Evolutionary conservation across 1,284 basidiomycete species (phyloP).

Genomic region (Ceratobasidium sp.): DNA sequence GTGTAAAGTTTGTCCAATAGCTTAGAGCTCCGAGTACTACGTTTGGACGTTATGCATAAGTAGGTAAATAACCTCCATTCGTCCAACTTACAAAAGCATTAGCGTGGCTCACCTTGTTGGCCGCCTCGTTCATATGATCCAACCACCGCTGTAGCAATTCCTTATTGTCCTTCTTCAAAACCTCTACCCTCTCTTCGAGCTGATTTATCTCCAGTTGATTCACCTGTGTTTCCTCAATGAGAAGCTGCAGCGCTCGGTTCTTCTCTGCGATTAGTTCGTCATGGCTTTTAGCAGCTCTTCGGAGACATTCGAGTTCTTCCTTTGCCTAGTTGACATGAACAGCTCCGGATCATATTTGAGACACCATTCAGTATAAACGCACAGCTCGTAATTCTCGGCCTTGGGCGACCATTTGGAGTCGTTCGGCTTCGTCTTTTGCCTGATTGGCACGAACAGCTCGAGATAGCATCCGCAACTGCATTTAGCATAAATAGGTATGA

Average conservation of each 20-base stretch:
- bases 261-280: conserved; percentile 85
- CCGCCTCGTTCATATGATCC: conserved; percentile 90
- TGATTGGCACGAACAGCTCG: neutral
- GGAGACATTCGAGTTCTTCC: conserved; percentile 72
- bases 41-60: neutral
- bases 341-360: neutral
- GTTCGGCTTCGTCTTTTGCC: neutral
- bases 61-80: neutral
- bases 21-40: neutral
- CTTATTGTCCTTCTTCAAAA: conserved; percentile 89
- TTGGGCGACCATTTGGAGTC: neutral
- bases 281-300: conserved; percentile 83
- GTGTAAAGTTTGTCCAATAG: too few species aligned
- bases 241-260: conserved; percentile 85
- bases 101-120: conserved; percentile 92
- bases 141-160: conserved; percentile 93
- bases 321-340: conserved; percentile 56
- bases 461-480: neutral
- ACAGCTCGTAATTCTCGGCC: neutral
- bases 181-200: conserved; percentile 84
- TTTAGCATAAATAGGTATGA: neutral
- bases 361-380: neutral
- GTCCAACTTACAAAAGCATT: conserved; percentile 53
- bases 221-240: conserved; percentile 93
- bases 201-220: conserved; percentile 88